Evolutionary conservation across 306 rosid genomes (phyloP).

Genomic region (Trichosanthes truncata): DNA sequence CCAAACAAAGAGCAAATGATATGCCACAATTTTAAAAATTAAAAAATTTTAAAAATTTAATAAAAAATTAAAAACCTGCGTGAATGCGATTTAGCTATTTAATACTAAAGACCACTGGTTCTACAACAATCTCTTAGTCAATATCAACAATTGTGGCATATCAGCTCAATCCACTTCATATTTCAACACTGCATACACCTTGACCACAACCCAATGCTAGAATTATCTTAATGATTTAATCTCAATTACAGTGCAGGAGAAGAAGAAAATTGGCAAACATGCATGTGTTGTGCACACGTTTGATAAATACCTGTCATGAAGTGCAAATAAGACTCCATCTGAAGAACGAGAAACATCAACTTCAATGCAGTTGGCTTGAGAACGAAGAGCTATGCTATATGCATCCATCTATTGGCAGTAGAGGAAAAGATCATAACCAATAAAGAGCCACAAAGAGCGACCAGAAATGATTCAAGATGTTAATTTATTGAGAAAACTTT

Average conservation of each 20-base stretch:
- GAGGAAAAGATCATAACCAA: background rate
- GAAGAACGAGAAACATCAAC: conserved; percentile 87
- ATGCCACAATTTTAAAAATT: no score
- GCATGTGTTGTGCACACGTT: background rate
- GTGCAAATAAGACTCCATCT: conserved; percentile 76
- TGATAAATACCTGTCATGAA: conserved; percentile 65
- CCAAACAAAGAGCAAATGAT: no score
- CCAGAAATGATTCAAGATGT: background rate
- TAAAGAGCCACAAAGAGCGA: background rate
- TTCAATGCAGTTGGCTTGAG: conserved; percentile 77
- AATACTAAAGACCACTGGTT: background rate
- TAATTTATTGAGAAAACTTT: background rate
- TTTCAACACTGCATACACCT: background rate
- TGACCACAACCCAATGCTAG: background rate
- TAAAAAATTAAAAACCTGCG: background rate
- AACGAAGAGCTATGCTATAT: conserved; percentile 47
- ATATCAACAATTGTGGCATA: background rate
- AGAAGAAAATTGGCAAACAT: background rate
- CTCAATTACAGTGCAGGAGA: background rate
- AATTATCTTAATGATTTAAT: background rate
- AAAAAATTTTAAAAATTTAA: no score
- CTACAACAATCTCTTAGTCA: background rate
- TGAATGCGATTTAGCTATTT: background rate
- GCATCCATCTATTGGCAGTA: conserved; percentile 47
- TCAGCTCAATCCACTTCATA: background rate